Conservation (phyloP, 805 yeast genomes). For the Debaryomyces hansenii region DNA sequence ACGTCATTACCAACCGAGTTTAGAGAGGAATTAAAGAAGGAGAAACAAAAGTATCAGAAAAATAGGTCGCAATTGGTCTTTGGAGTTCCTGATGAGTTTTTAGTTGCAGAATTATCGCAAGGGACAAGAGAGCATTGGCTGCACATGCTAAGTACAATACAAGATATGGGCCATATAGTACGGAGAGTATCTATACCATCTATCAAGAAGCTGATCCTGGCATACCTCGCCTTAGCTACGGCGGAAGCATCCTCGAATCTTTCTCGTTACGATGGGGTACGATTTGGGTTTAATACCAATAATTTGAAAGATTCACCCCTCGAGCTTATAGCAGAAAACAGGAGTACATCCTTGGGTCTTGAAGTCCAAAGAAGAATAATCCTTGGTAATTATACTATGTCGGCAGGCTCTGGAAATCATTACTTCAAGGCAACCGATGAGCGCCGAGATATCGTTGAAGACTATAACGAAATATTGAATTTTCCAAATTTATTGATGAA, state of each 20-base stretch:
- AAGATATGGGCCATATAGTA: conserved; percentile 51
- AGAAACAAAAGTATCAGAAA: conserved; percentile 1
- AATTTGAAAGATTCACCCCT: conserved; percentile 4
- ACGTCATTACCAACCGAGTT: conserved; percentile 50
- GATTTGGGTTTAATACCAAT: conserved; percentile 66
- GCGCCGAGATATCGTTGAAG: conserved; percentile 58
- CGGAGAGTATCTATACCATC: conserved; percentile 70
- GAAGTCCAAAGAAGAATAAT: conserved; percentile 84
- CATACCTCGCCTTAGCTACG: conserved; percentile 85
- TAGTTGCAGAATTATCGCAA: conserved; percentile 52
- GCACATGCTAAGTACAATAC: conserved; percentile 43
- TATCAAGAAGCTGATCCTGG: conserved; percentile 64
- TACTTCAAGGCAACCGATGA: conserved; percentile 73
- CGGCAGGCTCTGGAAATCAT: conserved; percentile 73
- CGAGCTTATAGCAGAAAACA: conserved; percentile 41
- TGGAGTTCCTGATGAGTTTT: conserved; percentile 75
- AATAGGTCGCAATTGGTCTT: conserved; percentile 37
- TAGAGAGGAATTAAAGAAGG: conserved; percentile 26
- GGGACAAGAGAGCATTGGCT: conserved; percentile 50
- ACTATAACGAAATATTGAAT: conserved; percentile 65
- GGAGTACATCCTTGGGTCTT: conserved; percentile 68
- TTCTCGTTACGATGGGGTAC: conserved; percentile 84
- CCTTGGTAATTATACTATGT: conserved; percentile 83
- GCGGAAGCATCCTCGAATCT: conserved; percentile 94
- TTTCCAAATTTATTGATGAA: conserved; percentile 39